phyloP scores from a whole-genome alignment of 345 rosid species.

The Aquilaria yunnanensis region DNA sequence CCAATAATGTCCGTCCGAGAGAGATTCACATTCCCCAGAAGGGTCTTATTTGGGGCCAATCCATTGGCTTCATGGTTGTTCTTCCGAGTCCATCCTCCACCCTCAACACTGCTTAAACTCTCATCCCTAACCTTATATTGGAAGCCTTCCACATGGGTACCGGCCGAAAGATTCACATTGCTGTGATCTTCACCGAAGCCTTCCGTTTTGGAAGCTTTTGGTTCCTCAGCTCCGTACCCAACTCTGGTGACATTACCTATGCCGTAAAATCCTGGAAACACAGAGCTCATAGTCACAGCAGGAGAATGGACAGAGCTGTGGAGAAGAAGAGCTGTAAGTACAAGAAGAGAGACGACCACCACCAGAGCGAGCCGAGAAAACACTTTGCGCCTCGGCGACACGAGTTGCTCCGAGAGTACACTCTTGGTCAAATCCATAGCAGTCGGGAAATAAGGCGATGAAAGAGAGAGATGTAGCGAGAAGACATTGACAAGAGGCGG shows the following conservation, averaged over 20 bases:
- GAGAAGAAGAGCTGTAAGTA: constrained; percentile 40
- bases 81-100: constrained; percentile 2
- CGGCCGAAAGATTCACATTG: constrained; percentile 7
- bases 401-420: constrained; percentile 35
- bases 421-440: constrained; percentile 39
- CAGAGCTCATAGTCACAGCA: constrained; percentile 20
- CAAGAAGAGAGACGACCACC: constrained; percentile 34
- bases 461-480: too few relatives aligned
- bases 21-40: constrained; percentile 13
- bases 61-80: constrained; percentile 12
- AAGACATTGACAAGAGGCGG: too few relatives aligned
- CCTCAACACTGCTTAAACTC: constrained; percentile 10
- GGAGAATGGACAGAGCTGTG: constrained; percentile 34
- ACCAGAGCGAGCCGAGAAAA: constrained; percentile 47
- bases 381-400: constrained; percentile 31
- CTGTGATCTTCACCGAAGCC: constrained; percentile 2
- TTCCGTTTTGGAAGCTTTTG: background rate
- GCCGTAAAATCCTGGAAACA: constrained; percentile 34
- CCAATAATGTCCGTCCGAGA: constrained; percentile 8
- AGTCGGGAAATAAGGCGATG: background rate
- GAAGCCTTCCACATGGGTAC: constrained; percentile 15
- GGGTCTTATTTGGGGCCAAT: constrained; percentile 8
- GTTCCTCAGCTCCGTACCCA: constrained; percentile 1
- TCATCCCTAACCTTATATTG: constrained; percentile 8
- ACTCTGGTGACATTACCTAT: constrained; percentile 19